Percentiles rank a stretch among this genome's conserved stretches.
Conservation (phyloP, 1,284 basidiomycete genomes). For the Singerocomus rubriflavus region DNA sequence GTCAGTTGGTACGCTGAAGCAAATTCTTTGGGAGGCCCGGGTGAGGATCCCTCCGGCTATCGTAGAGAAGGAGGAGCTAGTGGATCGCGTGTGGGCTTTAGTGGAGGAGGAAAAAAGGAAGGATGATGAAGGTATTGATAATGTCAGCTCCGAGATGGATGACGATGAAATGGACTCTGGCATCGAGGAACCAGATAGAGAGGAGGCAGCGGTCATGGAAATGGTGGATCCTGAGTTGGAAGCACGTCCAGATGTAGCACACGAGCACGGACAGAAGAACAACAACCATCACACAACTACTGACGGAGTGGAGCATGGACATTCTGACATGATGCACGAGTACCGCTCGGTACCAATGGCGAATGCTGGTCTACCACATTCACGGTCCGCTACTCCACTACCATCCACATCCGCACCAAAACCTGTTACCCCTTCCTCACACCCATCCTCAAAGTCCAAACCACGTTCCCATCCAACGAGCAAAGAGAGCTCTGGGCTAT, state of each 20-base stretch:
- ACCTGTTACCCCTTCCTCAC: constrained; percentile 15
- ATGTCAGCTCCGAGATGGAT: constrained; percentile 36
- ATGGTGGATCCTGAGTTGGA: constrained; percentile 19
- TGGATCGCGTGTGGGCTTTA: constrained; percentile 61
- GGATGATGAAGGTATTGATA: constrained; percentile 41
- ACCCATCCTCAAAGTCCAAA: constrained; percentile 30
- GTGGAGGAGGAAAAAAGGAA: constrained; percentile 62
- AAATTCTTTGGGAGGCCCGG: constrained; percentile 72
- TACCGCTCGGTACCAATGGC: background rate
- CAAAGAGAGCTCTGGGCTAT: constrained; percentile 70
- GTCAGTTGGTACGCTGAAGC: constrained; percentile 67
- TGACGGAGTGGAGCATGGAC: background rate
- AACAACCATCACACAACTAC: background rate
- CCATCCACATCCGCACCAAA: constrained; percentile 9
- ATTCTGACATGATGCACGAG: constrained; percentile 9
- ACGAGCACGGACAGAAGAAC: constrained; percentile 1
- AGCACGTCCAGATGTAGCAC: background rate
- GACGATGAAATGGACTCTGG: constrained; percentile 16
- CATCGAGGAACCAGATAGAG: constrained; percentile 12
- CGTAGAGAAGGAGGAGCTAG: constrained; percentile 73
- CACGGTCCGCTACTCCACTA: constrained; percentile 15
- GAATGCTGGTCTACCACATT: background rate
- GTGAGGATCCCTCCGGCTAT: constrained; percentile 49
- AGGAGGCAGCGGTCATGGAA: constrained; percentile 18
- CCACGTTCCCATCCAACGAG: constrained; percentile 33